Percentiles rank a stretch among this genome's conserved stretches.
These are phyloP conservation scores for Panaeolus papilionaceus DNA, from an alignment of 768 basidiomycete species.

Conservation along the genomic window DNA sequence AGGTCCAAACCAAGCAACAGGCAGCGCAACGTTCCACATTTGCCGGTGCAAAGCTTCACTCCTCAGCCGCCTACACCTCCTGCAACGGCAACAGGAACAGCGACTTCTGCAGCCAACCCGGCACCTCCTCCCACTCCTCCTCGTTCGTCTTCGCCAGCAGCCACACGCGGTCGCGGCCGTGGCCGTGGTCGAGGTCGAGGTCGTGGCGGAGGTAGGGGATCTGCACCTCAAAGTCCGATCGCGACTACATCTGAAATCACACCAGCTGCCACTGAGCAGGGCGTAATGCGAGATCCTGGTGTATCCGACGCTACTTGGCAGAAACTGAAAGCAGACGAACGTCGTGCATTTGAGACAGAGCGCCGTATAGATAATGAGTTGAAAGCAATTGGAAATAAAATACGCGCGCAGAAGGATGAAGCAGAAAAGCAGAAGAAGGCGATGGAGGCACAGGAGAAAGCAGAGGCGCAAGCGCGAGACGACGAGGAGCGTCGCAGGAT, in stretches of 20 bases:
- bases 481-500: conserved; percentile 36
- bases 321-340: conserved; percentile 50
- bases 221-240: conserved; percentile 16
- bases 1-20: conserved; percentile 21
- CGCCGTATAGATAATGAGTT: conserved; percentile 30
- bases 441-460: conserved; percentile 28
- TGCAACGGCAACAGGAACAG: conserved; percentile 12
- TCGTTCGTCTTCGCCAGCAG: neutral
- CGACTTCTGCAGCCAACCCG: conserved; percentile 10
- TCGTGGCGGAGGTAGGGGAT: conserved; percentile 5
- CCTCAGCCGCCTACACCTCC: conserved; percentile 24
- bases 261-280: conserved; percentile 5
- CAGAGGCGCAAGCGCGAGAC: conserved; percentile 33
- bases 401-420: conserved; percentile 26
- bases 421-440: conserved; percentile 30
- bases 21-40: conserved; percentile 13
- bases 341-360: conserved; percentile 35
- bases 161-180: neutral
- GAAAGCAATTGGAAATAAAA: conserved; percentile 29
- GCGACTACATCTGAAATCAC: conserved; percentile 17
- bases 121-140: neutral
- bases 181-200: neutral
- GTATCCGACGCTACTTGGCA: conserved; percentile 59
- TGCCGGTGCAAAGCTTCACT: conserved; percentile 25
- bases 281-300: conserved; percentile 50